phyloP scores from a whole-genome alignment of 2,329 filamentous ascomycete species.

The Aspergillus terreus region DNA sequence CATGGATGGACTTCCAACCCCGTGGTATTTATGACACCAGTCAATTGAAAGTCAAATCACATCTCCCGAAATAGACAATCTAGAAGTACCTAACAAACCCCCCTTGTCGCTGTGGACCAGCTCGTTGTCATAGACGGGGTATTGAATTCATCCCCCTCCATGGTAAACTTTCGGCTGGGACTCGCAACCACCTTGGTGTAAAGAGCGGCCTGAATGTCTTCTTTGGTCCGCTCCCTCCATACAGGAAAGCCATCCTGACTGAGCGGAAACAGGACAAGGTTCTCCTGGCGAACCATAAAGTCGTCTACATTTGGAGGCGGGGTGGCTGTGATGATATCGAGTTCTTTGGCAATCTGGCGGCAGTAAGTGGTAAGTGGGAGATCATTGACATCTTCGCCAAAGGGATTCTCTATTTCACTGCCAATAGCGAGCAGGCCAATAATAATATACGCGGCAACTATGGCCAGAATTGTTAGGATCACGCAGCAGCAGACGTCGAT shows the following conservation, averaged over 20 bases:
- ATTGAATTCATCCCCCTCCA: neutral
- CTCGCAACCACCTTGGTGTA: conserved; percentile 33
- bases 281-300: conserved; percentile 41
- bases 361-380: conserved; percentile 73
- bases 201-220: conserved; percentile 44
- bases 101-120: neutral
- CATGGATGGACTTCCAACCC: too few relatives aligned
- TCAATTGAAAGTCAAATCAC: neutral
- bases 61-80: neutral
- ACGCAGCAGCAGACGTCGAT: neutral
- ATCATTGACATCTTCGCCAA: conserved; percentile 80
- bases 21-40: too few relatives aligned
- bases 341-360: conserved; percentile 67
- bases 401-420: conserved; percentile 80
- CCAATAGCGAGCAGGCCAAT: conserved; percentile 73
- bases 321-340: conserved; percentile 67
- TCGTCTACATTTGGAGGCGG: conserved; percentile 50
- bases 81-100: neutral
- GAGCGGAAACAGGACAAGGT: conserved; percentile 35
- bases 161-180: neutral
- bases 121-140: neutral
- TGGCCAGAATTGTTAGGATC: neutral
- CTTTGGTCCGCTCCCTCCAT: conserved; percentile 48
- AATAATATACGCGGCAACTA: conserved; percentile 74
- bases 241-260: conserved; percentile 45